Conservation (phyloP, 1,139 yeast species). For the Suhomyces atakaporum region DNA sequence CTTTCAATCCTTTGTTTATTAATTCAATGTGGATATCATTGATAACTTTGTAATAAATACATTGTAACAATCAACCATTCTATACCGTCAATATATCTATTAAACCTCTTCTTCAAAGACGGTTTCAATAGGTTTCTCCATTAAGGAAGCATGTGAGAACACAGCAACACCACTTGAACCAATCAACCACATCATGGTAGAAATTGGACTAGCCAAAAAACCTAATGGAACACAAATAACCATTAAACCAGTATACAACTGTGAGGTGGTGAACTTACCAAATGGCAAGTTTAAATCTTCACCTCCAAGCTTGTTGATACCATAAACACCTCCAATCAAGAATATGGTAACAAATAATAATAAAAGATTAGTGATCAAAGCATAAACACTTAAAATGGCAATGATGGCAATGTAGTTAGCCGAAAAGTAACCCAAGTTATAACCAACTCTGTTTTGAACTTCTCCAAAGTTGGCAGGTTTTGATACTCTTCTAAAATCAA, state of each 20-base stretch:
- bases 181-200: constrained; percentile 93
- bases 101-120: constrained; percentile 86
- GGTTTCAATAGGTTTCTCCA: constrained; percentile 98
- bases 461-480: constrained; percentile 91
- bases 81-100: no score
- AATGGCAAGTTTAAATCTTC: constrained; percentile 75
- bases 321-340: constrained; percentile 69
- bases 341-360: constrained; percentile 78
- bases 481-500: constrained; percentile 84
- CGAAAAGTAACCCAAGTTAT: constrained; percentile 83
- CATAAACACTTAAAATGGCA: constrained; percentile 57
- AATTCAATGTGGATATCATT: no score
- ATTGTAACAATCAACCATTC: no score
- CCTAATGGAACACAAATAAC: constrained; percentile 84
- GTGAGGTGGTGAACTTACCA: constrained; percentile 71
- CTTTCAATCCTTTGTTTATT: no score
- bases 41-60: no score
- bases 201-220: constrained; percentile 88
- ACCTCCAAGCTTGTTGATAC: constrained; percentile 78
- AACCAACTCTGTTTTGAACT: constrained; percentile 82
- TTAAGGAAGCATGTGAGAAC: constrained; percentile 85
- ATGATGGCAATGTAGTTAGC: constrained; percentile 83
- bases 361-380: constrained; percentile 77
- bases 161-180: constrained; percentile 92
- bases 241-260: constrained; percentile 84